phyloP scores from a whole-genome alignment of 495 filamentous ascomycete genomes.

The Aspergillus nanangensis region DNA sequence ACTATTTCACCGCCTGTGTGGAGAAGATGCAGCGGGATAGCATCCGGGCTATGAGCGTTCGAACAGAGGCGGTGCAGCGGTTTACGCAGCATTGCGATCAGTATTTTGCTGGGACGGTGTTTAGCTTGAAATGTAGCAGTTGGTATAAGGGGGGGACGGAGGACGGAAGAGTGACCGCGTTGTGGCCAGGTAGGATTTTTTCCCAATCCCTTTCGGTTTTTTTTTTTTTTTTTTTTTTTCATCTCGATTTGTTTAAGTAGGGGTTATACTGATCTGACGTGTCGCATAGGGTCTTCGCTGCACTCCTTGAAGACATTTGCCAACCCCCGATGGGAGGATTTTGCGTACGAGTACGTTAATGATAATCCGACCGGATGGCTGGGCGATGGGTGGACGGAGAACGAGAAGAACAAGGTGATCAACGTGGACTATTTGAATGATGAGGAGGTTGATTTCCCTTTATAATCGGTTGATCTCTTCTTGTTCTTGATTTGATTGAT shows the following conservation, averaged over 20 bases:
- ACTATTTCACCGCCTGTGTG: constrained; percentile 50
- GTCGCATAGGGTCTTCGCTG: constrained; percentile 40
- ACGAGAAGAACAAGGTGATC: constrained; percentile 30
- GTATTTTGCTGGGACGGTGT: constrained; percentile 46
- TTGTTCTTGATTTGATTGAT: too few species aligned
- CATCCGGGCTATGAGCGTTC: constrained; percentile 37
- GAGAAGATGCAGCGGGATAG: constrained; percentile 47
- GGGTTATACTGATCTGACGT: too few species aligned
- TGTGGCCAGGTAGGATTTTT: constrained; percentile 38
- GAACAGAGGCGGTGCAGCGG: constrained; percentile 34
- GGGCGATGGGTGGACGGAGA: constrained; percentile 39
- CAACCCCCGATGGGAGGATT: constrained; percentile 40
- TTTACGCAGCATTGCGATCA: constrained; percentile 44
- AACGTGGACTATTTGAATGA: constrained; percentile 37
- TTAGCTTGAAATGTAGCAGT: constrained; percentile 43
- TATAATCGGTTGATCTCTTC: too few species aligned
- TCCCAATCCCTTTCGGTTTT: too few species aligned
- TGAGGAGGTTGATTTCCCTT: constrained; percentile 37
- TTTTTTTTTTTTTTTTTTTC: too few species aligned
- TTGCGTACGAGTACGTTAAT: constrained; percentile 34
- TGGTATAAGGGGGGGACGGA: constrained; percentile 49
- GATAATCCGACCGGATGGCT: constrained; percentile 35
- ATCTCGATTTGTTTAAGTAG: too few species aligned
- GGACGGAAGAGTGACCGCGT: constrained; percentile 27
- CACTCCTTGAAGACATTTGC: constrained; percentile 33